These are phyloP conservation scores for Trichoderma asperellum DNA, from an alignment of 2,329 filamentous ascomycete species.

Conservation along the genomic window DNA sequence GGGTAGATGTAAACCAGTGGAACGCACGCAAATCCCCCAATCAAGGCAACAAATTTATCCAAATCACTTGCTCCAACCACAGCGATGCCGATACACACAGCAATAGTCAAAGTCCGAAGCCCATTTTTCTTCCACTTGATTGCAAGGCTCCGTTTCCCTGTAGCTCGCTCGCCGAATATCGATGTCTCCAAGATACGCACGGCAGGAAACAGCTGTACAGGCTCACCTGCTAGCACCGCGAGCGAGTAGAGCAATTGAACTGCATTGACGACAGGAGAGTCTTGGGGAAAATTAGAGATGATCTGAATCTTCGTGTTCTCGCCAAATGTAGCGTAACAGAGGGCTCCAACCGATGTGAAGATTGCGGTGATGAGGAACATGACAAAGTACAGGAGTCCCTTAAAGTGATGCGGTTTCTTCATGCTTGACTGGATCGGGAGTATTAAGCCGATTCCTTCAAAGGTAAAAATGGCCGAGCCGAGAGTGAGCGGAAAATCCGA, in stretches of 20 bases:
- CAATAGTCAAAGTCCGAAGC: conserved; percentile 61
- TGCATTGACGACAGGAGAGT: conserved; percentile 71
- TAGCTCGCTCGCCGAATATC: conserved; percentile 67
- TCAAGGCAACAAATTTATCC: conserved; percentile 75
- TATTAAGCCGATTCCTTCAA: conserved; percentile 77
- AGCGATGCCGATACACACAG: conserved; percentile 63
- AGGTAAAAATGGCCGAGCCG: conserved; percentile 76
- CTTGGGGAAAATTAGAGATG: conserved; percentile 75
- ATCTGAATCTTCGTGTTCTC: conserved; percentile 70
- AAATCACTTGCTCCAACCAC: conserved; percentile 69
- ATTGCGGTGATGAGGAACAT: conserved; percentile 75
- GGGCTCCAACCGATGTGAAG: conserved; percentile 71
- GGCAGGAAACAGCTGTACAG: conserved; percentile 75
- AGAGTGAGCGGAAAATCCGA: conserved; percentile 70
- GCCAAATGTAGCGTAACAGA: conserved; percentile 77
- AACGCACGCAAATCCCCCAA: conserved; percentile 74
- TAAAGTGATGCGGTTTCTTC: conserved; percentile 70
- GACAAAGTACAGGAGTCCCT: conserved; percentile 65
- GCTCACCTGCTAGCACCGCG: conserved; percentile 73
- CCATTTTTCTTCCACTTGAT: conserved; percentile 80
- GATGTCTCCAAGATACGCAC: conserved; percentile 71
- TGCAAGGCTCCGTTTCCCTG: conserved; percentile 63
- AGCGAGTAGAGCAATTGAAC: conserved; percentile 76
- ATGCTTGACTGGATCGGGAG: conserved; percentile 77
- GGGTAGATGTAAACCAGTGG: conserved; percentile 80